Evolutionary conservation across 495 filamentous ascomycete species (phyloP), one percentile per base, ranked within the genome.

Genomic region (Hyaloscypha bicolor): DNA sequence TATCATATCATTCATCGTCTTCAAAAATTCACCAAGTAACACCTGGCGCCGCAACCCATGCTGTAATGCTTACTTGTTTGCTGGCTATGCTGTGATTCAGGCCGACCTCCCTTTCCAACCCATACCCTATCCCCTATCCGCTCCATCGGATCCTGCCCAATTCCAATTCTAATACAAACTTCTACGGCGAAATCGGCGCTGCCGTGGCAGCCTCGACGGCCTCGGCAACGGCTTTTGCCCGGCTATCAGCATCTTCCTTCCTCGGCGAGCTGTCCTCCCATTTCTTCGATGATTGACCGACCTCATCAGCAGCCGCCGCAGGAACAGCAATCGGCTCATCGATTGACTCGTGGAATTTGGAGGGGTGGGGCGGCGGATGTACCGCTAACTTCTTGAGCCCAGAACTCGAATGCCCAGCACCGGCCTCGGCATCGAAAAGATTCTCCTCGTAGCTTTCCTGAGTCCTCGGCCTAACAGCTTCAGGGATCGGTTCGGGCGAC

Each of bases 211-310:
- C 70, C 33, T 72, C 63, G 12, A 70, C 71, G 6, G 67, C 73
- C 37, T 65, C 66, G 22, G 69, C 71, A 0, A 69, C 69, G 9
- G 37, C 63, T 6, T 51, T 65, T 9, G 62, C 67, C 55, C 65
- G 65, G n/a, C 35, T 55, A 19, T 60, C 65, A 39, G 30, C 63
- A 42, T 51, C 68, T 16, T 53, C 53, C 42, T 64, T 60, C 51
- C 64, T 64, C 16, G 62, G 22, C 12, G 5, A 16, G 4, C 78
- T 79, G 31, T 83, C 78, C 61, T 82, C 81, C 84, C 81, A 85
- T 57, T 81, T 81, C 62, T 45, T 63, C 62, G 63, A 55, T 9
- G 16, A 30, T 4, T 22, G 9, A 22, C 30, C 29, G 56, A 31
- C 55, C 22, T 64, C 37, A 9, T 61, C 51, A 5, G 22, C 62